These are phyloP conservation scores for Paecilomyces dactylethromorphus DNA, from an alignment of 2,329 filamentous ascomycete species.

Conservation along the genomic window DNA sequence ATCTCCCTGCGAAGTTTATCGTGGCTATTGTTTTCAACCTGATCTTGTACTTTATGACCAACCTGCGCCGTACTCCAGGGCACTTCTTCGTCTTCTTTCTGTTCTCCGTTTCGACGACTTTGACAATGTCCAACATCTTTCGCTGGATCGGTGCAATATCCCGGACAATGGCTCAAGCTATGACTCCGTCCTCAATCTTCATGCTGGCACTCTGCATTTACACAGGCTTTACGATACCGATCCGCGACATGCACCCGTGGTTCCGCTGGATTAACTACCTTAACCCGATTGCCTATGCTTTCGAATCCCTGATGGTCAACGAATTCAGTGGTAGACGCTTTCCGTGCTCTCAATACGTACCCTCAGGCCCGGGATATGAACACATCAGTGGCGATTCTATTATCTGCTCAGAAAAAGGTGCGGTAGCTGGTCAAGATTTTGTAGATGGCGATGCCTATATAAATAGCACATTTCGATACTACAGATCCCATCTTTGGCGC, in stretches of 20 bases:
- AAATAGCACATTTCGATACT: constrained; percentile 50
- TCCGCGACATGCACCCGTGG: constrained; percentile 66
- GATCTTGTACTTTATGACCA: constrained; percentile 79
- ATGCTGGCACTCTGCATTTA: constrained; percentile 41
- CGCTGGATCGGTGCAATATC: constrained; percentile 70
- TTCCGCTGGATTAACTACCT: constrained; percentile 78
- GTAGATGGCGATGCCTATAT: constrained; percentile 58
- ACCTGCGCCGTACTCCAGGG: constrained; percentile 65
- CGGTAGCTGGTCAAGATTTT: constrained; percentile 44
- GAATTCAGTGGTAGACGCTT: constrained; percentile 60
- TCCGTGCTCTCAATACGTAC: constrained; percentile 41
- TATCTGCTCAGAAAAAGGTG: constrained; percentile 56
- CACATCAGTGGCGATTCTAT: constrained; percentile 28
- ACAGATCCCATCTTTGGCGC: constrained; percentile 54
- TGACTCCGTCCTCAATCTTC: constrained; percentile 50
- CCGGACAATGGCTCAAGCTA: constrained; percentile 55
- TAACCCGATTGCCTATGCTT: constrained; percentile 72
- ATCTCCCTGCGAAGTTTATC: constrained; percentile 72
- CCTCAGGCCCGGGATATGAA: background rate
- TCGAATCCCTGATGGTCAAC: constrained; percentile 75
- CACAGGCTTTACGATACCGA: constrained; percentile 42
- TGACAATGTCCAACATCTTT: constrained; percentile 84
- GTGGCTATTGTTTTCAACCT: constrained; percentile 74
- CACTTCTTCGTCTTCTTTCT: constrained; percentile 83
- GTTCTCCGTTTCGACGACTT: constrained; percentile 63